phyloP scores from a whole-genome alignment of 805 yeast species.

The Saccharomyces mikatae region DNA sequence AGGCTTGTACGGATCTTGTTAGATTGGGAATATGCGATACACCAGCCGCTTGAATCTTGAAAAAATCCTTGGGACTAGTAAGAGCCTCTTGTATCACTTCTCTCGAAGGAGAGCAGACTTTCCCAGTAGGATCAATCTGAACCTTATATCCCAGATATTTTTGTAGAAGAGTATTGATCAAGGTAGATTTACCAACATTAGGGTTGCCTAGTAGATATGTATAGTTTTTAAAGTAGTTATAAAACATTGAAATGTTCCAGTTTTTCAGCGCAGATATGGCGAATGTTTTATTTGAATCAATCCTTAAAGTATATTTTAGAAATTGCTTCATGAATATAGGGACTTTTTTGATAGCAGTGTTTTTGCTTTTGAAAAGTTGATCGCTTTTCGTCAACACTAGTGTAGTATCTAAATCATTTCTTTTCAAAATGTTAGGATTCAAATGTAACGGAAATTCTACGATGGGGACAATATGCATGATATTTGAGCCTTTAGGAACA shows the following conservation, averaged over 20 bases:
- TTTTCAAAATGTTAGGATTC: slow-evolving; percentile 20
- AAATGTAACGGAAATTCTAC: slow-evolving; percentile 66
- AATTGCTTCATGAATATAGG: slow-evolving; percentile 29
- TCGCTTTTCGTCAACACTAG: slow-evolving; percentile 27
- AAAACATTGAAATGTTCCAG: slow-evolving; percentile 25
- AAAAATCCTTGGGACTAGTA: slow-evolving; percentile 3
- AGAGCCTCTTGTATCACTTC: slow-evolving; percentile 1
- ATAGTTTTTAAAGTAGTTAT: slow-evolving; percentile 18
- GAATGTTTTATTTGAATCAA: slow-evolving; percentile 21
- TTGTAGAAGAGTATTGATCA: slow-evolving; percentile 43
- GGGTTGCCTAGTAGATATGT: slow-evolving; percentile 56
- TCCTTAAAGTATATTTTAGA: slow-evolving; percentile 25
- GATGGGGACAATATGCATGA: slow-evolving; percentile 58
- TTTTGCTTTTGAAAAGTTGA: slow-evolving; percentile 22
- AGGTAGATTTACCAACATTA: slow-evolving; percentile 62
- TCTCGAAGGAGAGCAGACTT: slow-evolving; percentile 1
- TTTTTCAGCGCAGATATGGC: slow-evolving; percentile 20
- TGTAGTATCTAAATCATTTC: slow-evolving; percentile 7
- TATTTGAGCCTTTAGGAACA: slow-evolving; percentile 37
- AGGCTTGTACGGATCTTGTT: slow-evolving; percentile 48
- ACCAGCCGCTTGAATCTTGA: slow-evolving; percentile 24
- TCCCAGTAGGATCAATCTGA: slow-evolving; percentile 5
- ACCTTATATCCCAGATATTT: slow-evolving; percentile 16
- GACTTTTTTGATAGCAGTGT: slow-evolving; percentile 17
- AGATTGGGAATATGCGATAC: slow-evolving; percentile 56